Evolutionary conservation across 2,329 filamentous ascomycete species (phyloP), one percentile per base, ranked within the genome.

Genomic region (Huntiella bhutanensis): DNA sequence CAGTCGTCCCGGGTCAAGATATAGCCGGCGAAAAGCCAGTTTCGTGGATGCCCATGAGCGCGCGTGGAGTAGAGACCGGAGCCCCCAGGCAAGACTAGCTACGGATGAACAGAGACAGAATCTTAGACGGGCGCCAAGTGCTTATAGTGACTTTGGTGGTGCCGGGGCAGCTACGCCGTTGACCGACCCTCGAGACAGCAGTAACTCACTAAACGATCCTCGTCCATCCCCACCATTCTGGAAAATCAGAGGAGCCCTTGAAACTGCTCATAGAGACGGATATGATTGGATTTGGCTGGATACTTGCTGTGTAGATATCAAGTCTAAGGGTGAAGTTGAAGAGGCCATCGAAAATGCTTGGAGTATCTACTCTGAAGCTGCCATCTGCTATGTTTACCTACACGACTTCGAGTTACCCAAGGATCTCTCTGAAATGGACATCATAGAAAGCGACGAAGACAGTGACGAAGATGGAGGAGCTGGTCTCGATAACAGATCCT

Each of bases 301-400:
- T 15, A 57, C 55, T 1, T 57, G 55, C 42, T 59, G 57, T 37
- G 56, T 59, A 40, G 55, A 59, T 49, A 56, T 56, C 44, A 53
- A 51, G 7, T 55, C 48, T 19, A 51, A 47, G n/a, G 46, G 53
- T 4, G 57, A 58, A 47, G 44, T 58, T 17, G 51, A 52, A n/a
- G 54, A 57, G 42, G 53, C 55, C 12, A 54, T 57, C 47, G 56
- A 55, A 45, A 54, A 52, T 39, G 56, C 51, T 51, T 57, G 54
- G 40, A 44, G 19, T 4, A 56, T 56, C 54, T 58, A 57, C 41
- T 19, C 45, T 5, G 47, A 52, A 8, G 49, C 56, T 3, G 49
- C 39, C 7, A 47, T 55, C 28, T 57, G 55, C 41, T 57, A 55
- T 45, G 55, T 54, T 8, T 54, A 57, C 42, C 41, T 58, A 6